Conservation (phyloP, 2,329 filamentous ascomycete species). For the Tolypocladium amazonense region DNA sequence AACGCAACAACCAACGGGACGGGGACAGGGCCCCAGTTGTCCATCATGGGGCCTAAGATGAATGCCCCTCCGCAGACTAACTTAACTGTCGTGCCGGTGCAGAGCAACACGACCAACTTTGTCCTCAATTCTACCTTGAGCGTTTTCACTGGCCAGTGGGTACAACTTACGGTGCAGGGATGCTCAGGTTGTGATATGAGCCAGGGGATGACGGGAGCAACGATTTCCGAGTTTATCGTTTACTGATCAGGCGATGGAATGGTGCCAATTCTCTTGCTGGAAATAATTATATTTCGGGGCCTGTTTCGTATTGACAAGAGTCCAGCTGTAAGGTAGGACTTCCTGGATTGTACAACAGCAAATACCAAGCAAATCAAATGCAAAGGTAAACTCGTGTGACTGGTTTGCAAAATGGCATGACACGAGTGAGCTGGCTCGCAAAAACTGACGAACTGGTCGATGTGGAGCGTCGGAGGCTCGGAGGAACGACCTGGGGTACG, state of each 20-base stretch:
- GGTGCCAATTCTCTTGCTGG: neutral
- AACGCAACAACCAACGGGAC: neutral
- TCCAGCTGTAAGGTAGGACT: neutral
- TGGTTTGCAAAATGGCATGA: neutral
- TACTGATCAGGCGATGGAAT: neutral
- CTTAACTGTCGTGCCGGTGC: neutral
- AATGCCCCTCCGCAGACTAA: neutral
- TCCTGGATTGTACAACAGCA: neutral
- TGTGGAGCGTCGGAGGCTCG: neutral
- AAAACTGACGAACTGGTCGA: neutral
- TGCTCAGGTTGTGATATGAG: neutral
- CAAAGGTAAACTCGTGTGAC: neutral
- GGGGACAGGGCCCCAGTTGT: neutral
- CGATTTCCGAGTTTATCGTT: neutral
- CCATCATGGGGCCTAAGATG: neutral
- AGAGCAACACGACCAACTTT: neutral
- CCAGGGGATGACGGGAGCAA: neutral
- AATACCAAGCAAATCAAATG: neutral
- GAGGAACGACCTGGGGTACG: neutral
- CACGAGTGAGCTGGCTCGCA: neutral
- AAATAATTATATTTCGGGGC: neutral
- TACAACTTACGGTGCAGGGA: neutral
- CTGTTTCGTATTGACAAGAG: neutral
- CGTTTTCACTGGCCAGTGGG: neutral
- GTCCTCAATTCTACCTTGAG: neutral